phyloP scores from a whole-genome alignment of 305 asterid species.

The Solanum aculeatissimum region DNA sequence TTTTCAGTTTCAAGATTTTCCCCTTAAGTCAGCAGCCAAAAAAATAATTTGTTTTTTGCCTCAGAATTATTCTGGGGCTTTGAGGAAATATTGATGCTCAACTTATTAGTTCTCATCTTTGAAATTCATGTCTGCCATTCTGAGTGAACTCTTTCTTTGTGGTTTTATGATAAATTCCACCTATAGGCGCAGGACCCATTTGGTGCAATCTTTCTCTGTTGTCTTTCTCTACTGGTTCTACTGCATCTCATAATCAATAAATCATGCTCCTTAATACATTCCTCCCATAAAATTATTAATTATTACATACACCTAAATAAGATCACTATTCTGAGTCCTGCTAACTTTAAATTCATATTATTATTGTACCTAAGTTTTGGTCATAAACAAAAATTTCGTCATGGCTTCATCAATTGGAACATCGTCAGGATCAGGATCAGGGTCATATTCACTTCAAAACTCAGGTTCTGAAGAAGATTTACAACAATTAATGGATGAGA shows the following conservation, averaged over 20 bases:
- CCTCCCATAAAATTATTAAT: not conserved
- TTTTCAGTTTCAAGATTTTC: not conserved
- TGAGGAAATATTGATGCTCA: conserved; percentile 25
- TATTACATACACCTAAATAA: not conserved
- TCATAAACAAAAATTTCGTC: not conserved
- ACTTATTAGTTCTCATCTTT: conserved; percentile 20
- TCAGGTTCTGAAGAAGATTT: conserved; percentile 60
- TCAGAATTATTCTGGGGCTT: not conserved
- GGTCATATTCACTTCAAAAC: conserved; percentile 33
- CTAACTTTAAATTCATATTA: not conserved
- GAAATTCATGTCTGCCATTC: conserved; percentile 82
- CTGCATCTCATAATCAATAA: conserved; percentile 46
- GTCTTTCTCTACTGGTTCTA: conserved; percentile 97
- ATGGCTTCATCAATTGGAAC: conserved; percentile 67
- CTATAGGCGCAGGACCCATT: conserved; percentile 71
- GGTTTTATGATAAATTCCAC: conserved; percentile 92
- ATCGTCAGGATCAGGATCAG: conserved; percentile 39
- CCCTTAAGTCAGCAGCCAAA: too few relatives aligned
- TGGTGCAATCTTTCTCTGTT: conserved; percentile 93
- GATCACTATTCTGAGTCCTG: conserved; percentile 23
- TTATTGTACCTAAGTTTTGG: not conserved
- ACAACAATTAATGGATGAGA: conserved; percentile 47
- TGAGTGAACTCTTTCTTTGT: conserved; percentile 62
- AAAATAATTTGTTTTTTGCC: not conserved
- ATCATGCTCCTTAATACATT: conserved; percentile 10